Percentiles rank a stretch among this genome's conserved stretches.
Conservation (phyloP, 2,329 filamentous ascomycete genomes). For the Aspergillus persii region DNA sequence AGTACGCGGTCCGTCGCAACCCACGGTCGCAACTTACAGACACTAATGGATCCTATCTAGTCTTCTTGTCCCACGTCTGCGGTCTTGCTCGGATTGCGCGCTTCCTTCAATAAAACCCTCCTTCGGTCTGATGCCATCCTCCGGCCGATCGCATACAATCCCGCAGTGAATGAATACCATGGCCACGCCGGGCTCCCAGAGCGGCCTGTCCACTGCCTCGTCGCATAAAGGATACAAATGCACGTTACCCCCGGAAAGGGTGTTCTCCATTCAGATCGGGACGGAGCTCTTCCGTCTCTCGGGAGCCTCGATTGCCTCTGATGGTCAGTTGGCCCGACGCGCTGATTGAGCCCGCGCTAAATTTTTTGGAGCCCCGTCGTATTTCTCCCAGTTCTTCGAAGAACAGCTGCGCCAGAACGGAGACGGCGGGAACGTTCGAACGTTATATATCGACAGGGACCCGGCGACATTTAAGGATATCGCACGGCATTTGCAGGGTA, state of each 20-base stretch:
- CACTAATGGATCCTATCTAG: neutral
- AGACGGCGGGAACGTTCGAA: slow-evolving; percentile 62
- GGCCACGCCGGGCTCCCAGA: neutral
- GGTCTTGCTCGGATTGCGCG: too few relatives aligned
- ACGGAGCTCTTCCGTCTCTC: slow-evolving; percentile 67
- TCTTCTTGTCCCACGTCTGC: neutral
- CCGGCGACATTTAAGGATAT: slow-evolving; percentile 87
- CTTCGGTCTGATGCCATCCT: neutral
- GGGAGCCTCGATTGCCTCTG: slow-evolving; percentile 67
- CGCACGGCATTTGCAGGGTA: slow-evolving; percentile 78
- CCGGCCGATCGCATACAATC: neutral
- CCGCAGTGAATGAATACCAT: neutral
- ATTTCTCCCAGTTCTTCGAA: slow-evolving; percentile 91
- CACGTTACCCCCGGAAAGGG: slow-evolving; percentile 55
- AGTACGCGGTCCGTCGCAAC: neutral
- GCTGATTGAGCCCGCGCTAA: slow-evolving; percentile 38
- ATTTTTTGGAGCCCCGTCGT: slow-evolving; percentile 75
- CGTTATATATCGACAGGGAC: slow-evolving; percentile 93
- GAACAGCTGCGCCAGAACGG: slow-evolving; percentile 70
- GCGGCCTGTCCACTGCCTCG: neutral
- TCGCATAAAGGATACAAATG: slow-evolving; percentile 12
- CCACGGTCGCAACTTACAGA: neutral
- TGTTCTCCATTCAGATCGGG: slow-evolving; percentile 70
- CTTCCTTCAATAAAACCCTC: too few relatives aligned
- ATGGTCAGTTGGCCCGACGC: slow-evolving; percentile 55